A percentile compares a stretch with the other conserved stretches of the same genome.
phyloP scores from a whole-genome alignment of 177 flowering plant genomes.

The Vitis hybrid region DNA sequence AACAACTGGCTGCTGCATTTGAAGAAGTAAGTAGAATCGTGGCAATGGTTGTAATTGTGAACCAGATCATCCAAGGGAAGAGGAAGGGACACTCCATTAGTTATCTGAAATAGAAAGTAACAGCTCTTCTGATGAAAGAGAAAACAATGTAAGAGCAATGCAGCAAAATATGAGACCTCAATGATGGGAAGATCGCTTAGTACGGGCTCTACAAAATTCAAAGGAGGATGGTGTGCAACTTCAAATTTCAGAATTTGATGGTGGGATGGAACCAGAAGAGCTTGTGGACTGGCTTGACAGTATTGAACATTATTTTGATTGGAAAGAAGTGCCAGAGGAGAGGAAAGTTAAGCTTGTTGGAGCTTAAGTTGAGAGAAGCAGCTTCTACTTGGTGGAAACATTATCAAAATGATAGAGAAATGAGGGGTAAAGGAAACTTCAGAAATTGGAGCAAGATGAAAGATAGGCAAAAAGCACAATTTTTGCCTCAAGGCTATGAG shows the following conservation, averaged over 20 bases:
- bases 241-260: neutral
- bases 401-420: neutral
- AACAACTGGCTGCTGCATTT: no score
- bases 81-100: no score
- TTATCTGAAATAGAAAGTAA: no score
- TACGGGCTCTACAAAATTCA: neutral
- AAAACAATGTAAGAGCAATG: no score
- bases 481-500: neutral
- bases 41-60: no score
- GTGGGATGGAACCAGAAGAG: neutral
- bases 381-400: neutral
- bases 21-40: no score
- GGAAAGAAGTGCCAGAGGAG: neutral
- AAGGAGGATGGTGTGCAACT: neutral
- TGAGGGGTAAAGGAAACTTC: neutral
- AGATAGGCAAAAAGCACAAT: neutral
- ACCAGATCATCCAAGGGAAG: no score
- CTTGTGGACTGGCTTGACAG: neutral
- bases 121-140: no score
- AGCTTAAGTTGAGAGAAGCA: no score
- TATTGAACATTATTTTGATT: neutral
- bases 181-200: neutral
- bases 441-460: neutral
- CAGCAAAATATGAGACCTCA: neutral
- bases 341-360: neutral